Percentiles rank a stretch among this genome's conserved stretches.
These are phyloP conservation scores for Dioszegia hungarica DNA, from an alignment of 768 basidiomycete genomes.

Conservation along the genomic window DNA sequence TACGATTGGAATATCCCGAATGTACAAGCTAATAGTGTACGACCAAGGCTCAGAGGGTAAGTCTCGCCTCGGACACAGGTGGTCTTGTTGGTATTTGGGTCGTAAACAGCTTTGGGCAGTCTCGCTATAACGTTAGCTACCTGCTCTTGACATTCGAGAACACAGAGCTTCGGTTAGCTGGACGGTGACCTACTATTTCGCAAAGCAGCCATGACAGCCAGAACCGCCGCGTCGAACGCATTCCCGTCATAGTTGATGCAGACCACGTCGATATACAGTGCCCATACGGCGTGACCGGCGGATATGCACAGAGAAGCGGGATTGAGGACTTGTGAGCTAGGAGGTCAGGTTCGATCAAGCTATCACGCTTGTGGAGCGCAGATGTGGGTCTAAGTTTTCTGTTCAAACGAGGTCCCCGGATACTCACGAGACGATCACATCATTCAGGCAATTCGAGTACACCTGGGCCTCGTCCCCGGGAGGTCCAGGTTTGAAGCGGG, in stretches of 20 bases:
- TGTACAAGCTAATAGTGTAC: constrained; percentile 53
- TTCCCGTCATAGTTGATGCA: constrained; percentile 99
- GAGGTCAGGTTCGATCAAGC: neutral
- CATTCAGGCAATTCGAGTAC: constrained; percentile 74
- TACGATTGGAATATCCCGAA: constrained; percentile 83
- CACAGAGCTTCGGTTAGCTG: too few relatives aligned
- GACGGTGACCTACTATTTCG: constrained; percentile 68
- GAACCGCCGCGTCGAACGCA: constrained; percentile 78
- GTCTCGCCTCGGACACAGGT: constrained; percentile 55
- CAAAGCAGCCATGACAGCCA: constrained; percentile 82
- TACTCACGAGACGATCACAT: constrained; percentile 67
- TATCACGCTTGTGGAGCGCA: neutral
- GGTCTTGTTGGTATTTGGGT: constrained; percentile 63
- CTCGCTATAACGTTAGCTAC: constrained; percentile 54
- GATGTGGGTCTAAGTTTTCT: neutral
- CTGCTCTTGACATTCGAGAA: too few relatives aligned
- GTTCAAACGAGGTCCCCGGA: neutral
- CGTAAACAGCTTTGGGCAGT: constrained; percentile 66
- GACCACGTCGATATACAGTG: constrained; percentile 87
- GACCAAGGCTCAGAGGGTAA: constrained; percentile 28
- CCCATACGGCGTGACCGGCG: constrained; percentile 76
- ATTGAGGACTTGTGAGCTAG: constrained; percentile 64
- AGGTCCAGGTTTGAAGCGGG: constrained; percentile 91
- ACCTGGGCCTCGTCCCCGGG: constrained; percentile 92
- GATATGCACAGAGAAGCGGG: constrained; percentile 72